Conservation (phyloP, 2,329 filamentous ascomycete species). For the Delphinella strobiligena region DNA sequence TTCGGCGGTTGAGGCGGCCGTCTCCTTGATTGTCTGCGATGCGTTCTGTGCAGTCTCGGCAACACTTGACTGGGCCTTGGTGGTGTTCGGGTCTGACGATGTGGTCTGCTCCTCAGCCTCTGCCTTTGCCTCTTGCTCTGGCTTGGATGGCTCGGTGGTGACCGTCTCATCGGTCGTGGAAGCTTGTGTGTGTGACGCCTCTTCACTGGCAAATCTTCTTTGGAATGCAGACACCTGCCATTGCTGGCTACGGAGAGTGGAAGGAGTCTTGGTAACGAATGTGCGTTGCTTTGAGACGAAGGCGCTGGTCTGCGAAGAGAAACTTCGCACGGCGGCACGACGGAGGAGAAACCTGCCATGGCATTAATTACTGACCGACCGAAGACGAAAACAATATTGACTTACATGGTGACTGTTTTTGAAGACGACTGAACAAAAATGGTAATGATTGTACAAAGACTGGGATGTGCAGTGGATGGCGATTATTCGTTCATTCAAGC, state of each 20-base stretch:
- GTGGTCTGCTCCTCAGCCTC: conserved; percentile 12
- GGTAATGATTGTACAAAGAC: too few species aligned
- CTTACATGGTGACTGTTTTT: too few species aligned
- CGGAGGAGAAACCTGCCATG: conserved; percentile 48
- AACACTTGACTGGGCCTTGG: conserved; percentile 8
- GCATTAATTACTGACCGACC: too few species aligned
- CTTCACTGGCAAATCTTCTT: conserved; percentile 37
- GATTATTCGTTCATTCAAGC: too few species aligned
- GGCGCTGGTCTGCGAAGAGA: conserved; percentile 34
- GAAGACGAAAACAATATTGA: too few species aligned
- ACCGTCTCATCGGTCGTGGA: conserved; percentile 25
- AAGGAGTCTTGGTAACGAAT: conserved; percentile 26
- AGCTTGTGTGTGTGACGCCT: conserved; percentile 18
- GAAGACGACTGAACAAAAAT: too few species aligned
- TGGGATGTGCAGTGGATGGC: too few species aligned
- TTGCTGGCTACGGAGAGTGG: conserved; percentile 24
- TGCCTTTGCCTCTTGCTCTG: conserved; percentile 18
- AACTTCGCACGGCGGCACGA: conserved; percentile 43
- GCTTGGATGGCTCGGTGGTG: conserved; percentile 17
- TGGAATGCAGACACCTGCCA: conserved; percentile 29
- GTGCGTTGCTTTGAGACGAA: conserved; percentile 30
- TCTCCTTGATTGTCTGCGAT: conserved; percentile 7
- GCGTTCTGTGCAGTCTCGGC: conserved; percentile 12
- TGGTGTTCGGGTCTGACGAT: conserved; percentile 7
- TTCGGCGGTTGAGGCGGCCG: conserved; percentile 12